Base-by-base conservation (phyloP, 2,329 filamentous ascomycete species). In the Biscogniauxia marginata region DNA sequence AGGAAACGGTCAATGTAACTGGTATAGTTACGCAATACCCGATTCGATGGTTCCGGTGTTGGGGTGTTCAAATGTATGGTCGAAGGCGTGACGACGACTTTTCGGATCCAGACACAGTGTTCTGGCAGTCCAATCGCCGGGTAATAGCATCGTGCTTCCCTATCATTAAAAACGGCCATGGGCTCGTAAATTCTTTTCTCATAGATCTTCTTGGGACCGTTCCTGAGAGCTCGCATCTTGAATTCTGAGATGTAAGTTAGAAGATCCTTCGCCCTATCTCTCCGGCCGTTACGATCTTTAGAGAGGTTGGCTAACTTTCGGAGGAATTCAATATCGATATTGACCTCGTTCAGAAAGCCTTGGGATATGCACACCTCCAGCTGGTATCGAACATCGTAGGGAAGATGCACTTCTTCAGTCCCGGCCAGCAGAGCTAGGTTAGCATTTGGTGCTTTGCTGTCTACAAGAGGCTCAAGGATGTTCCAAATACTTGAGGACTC, bases 281-380 rank as follows among this genome's bases (percentile, higher is more conserved):
- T 62, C 16, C 64, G 0, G 70, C 58, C 49, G 56, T 54, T 63
- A 3, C 50, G 55, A 43, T 43, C 34, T 19, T 56, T 62, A 1
- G 62, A 66, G 18, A 89, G 74, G 0, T 74, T 65, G 2, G 75
- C 70, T 3, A 98, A 78, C 45, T 75, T 80, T 23, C 78, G 69
- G 2, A 96, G 74, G 62, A 98, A 98, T 2, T 84, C 79, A 1
- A 73, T 70, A 1, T 77, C 81, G 46, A 98, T 81, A 48, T 83
- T 89, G 68, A 91, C 84, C 70, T 97, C 93, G 52, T 87, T 88
- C 11, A 99, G 75, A 21, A 85, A 79, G 0, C 87, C 86, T 23
- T 88, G 84, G 0, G 93, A 96, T n/a, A 98, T 80, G 69, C 93
- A 98, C 0, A 91, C 93, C 71, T 99, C 93, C 0, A 99, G 82